Evolutionary conservation across 495 filamentous ascomycete species (phyloP), one percentile per base, ranked within the genome.

Genomic region (Aspergillus asperescens): DNA sequence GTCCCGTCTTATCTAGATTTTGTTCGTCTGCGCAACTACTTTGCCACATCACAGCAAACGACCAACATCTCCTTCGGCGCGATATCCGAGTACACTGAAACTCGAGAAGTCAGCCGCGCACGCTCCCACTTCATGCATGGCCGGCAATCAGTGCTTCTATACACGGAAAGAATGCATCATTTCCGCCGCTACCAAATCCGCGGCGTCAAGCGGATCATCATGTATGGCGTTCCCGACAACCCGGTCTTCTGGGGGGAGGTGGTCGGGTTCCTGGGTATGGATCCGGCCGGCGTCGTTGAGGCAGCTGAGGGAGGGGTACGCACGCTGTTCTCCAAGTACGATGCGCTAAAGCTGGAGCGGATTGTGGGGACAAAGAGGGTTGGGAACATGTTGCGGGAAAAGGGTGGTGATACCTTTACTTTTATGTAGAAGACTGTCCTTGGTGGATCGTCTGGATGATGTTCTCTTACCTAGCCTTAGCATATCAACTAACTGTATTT

Each of bases 1-100:
- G 82, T 97, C 44, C 88, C 93, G 0, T 88, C 85, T 7, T 96
- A 94, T 70, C 81, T 95, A 32, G 93, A 98, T 70, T 97, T 96
- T 62, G 83, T 95, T 39, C 86, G 91, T 44, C 73, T 97, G 50
- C 83, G 93, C 43, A 98, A 97, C 71, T 86, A 90, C 75, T 86
- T 97, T 52, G 80, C 89, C 38, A 86, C 80, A n/a, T 83, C 84
- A 13, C 58, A 84, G 0, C 77, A 80, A 28, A 86, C 85, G 18
- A 75, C 77, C 49, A 75, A 77, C 49, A 62, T 96, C 48, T 86
- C 87, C 9, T 95, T 95, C 65, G 92, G 88, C 44, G 79, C 80
- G 12, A 84, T 98, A 40, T 90, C 86, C 48, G 93, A 98, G 65
- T 95, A 98, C 67, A 85, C 88, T 0, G 77, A 85, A 35, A 68